These are phyloP conservation scores for Plasmodiophora brassicae DNA, from an alignment of 208 protist species.

Conservation along the genomic window DNA sequence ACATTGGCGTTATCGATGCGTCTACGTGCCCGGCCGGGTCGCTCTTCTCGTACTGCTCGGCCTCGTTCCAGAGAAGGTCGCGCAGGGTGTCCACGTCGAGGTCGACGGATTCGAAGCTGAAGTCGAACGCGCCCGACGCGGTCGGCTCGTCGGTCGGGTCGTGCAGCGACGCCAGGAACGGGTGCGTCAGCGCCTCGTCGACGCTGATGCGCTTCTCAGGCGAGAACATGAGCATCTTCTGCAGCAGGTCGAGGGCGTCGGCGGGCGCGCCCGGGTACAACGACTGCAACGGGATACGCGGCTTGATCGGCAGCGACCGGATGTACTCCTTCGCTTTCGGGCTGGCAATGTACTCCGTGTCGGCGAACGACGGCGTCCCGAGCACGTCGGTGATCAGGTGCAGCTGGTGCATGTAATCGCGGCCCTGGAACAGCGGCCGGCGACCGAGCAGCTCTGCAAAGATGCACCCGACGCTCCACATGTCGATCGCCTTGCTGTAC, in stretches of 20 bases:
- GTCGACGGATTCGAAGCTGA: constrained; percentile 54
- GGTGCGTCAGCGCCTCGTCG: constrained; percentile 79
- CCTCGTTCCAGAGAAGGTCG: not conserved
- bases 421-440: constrained; percentile 41
- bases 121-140: constrained; percentile 49
- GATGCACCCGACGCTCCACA: constrained; percentile 65
- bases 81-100: not conserved
- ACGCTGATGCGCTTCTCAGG: constrained; percentile 80
- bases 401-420: constrained; percentile 43
- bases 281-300: not conserved
- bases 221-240: constrained; percentile 80
- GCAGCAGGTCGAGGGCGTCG: constrained; percentile 41
- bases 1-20: no score
- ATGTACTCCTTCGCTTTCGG: constrained; percentile 53
- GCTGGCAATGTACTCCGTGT: constrained; percentile 73
- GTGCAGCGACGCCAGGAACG: constrained; percentile 68
- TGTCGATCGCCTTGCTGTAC: constrained; percentile 65
- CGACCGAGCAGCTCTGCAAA: constrained; percentile 61
- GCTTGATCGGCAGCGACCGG: constrained; percentile 24
- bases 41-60: not conserved
- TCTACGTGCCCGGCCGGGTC: no score
- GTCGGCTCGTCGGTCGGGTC: constrained; percentile 66
- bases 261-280: not conserved
- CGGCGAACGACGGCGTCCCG: constrained; percentile 75
- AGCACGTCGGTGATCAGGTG: constrained; percentile 75